Evolutionary conservation across 805 yeast species (phyloP).

Genomic region (Ogataea neopini): DNA sequence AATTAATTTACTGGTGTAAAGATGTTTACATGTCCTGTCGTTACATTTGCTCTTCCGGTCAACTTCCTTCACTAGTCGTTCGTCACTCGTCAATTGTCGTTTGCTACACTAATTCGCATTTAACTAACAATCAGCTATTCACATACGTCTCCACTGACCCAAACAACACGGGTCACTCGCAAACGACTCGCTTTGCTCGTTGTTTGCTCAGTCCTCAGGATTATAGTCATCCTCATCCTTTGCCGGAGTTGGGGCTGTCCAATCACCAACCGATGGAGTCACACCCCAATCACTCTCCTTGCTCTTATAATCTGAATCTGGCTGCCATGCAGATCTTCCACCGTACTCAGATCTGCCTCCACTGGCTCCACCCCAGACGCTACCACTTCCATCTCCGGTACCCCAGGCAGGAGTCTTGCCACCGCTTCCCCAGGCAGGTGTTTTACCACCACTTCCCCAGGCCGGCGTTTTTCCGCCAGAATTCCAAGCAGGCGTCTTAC

Average conservation of each 20-base stretch:
- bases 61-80: too few relatives aligned
- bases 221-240: conserved; percentile 31
- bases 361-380: conserved; percentile 38
- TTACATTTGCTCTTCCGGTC: too few relatives aligned
- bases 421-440: conserved; percentile 43
- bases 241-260: conserved; percentile 49
- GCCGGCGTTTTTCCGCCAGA: conserved; percentile 35
- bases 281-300: conserved; percentile 39
- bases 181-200: not conserved
- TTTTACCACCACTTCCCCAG: conserved; percentile 42
- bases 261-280: conserved; percentile 47
- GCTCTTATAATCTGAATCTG: conserved; percentile 29
- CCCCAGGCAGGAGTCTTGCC: conserved; percentile 46
- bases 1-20: too few relatives aligned
- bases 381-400: conserved; percentile 34
- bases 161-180: not conserved
- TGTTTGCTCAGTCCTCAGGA: conserved; percentile 14
- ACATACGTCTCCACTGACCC: too few relatives aligned
- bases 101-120: too few relatives aligned
- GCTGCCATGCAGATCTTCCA: conserved; percentile 46
- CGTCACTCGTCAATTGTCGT: too few relatives aligned
- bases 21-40: too few relatives aligned
- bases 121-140: too few relatives aligned
- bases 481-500: conserved; percentile 42
- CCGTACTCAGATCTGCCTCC: conserved; percentile 53